phyloP scores from a whole-genome alignment of 169 alveolate genomes.

The Eimeria praecox region DNA sequence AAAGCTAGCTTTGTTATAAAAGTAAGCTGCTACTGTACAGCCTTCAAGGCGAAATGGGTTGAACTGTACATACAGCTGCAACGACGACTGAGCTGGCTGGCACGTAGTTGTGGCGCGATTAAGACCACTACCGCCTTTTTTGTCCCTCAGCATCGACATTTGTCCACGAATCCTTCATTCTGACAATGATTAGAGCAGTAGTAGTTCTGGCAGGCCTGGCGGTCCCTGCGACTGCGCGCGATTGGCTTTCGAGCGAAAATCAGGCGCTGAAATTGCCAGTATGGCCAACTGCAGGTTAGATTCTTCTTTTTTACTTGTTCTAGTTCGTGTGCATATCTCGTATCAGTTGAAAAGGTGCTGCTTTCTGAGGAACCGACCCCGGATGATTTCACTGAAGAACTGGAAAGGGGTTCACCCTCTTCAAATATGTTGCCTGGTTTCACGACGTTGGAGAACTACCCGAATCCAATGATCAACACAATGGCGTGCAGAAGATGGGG shows the following conservation, averaged over 20 bases:
- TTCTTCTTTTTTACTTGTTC: neutral
- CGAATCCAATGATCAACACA: constrained; percentile 80
- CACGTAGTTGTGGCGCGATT: constrained; percentile 12
- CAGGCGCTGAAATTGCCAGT: constrained; percentile 72
- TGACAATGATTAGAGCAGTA: constrained; percentile 57
- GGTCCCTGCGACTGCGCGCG: constrained; percentile 73
- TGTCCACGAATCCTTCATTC: neutral
- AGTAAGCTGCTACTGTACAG: neutral
- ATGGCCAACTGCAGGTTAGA: constrained; percentile 57
- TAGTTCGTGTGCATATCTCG: neutral
- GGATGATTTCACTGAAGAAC: constrained; percentile 70
- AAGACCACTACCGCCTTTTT: constrained; percentile 50
- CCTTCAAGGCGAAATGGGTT: neutral
- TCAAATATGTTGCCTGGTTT: constrained; percentile 18
- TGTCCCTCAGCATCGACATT: constrained; percentile 23
- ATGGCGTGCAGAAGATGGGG: constrained; percentile 81
- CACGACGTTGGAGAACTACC: constrained; percentile 82
- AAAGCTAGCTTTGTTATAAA: neutral
- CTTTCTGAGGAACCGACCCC: constrained; percentile 78
- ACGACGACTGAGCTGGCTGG: neutral
- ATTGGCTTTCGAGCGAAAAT: constrained; percentile 68
- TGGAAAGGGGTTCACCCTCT: constrained; percentile 34
- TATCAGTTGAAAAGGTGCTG: constrained; percentile 63
- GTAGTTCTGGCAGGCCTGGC: constrained; percentile 69
- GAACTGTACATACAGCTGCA: constrained; percentile 52